Evolutionary conservation across 192 early-diverging fungal species (phyloP).

Genomic region (Coemansia sp.): DNA sequence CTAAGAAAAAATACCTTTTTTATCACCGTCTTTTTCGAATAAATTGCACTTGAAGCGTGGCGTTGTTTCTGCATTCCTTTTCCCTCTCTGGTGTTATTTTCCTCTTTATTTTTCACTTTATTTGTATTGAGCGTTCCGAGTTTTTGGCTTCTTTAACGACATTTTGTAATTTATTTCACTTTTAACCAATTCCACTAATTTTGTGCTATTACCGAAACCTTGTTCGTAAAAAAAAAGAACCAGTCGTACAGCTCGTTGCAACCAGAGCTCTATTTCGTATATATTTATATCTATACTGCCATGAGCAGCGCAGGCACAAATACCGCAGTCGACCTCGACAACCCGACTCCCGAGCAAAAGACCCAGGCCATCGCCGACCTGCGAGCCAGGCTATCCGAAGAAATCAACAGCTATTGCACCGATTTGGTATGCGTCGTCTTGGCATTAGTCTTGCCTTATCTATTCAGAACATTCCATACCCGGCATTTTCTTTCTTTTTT

Average conservation of each 20-base stretch:
- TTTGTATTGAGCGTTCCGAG: too few relatives aligned
- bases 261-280: too few relatives aligned
- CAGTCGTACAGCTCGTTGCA: too few relatives aligned
- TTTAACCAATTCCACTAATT: too few relatives aligned
- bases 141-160: too few relatives aligned
- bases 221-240: too few relatives aligned
- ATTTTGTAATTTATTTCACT: neutral
- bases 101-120: neutral
- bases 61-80: neutral
- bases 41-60: neutral
- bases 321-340: slow-evolving; percentile 40
- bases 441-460: neutral
- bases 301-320: slow-evolving; percentile 9
- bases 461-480: neutral
- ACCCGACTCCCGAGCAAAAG: slow-evolving; percentile 41
- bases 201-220: too few relatives aligned
- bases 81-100: neutral
- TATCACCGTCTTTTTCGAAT: too few relatives aligned
- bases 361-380: slow-evolving; percentile 33
- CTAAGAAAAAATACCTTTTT: neutral
- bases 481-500: neutral
- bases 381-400: slow-evolving; percentile 30
- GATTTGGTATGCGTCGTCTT: slow-evolving; percentile 33
- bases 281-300: neutral
- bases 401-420: slow-evolving; percentile 45